These are phyloP conservation scores for Yarrowia sp. DNA, from an alignment of 805 yeast genomes.

Conservation along the genomic window DNA sequence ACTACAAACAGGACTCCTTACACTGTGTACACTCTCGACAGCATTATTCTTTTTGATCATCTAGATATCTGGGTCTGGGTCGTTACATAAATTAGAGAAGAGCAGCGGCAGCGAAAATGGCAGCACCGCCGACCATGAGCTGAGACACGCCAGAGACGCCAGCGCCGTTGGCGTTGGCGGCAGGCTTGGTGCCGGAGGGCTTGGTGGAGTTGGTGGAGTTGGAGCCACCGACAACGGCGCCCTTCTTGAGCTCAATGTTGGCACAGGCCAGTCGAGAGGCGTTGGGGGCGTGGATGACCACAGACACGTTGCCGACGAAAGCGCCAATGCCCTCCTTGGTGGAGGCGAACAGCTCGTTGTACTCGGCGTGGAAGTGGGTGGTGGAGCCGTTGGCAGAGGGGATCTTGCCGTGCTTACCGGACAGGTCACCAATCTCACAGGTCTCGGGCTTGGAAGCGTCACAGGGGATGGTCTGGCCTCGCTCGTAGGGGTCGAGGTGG, in stretches of 20 bases:
- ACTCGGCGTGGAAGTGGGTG: conserved; percentile 57
- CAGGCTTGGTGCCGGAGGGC: conserved; percentile 4
- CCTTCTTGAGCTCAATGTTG: conserved; percentile 52
- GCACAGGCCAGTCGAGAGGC: conserved; percentile 69
- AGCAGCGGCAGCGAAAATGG: conserved; percentile 36
- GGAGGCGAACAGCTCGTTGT: conserved; percentile 70
- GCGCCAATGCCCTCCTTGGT: conserved; percentile 62
- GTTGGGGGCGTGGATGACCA: conserved; percentile 63
- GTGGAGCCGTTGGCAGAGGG: conserved; percentile 56
- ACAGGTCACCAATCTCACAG: conserved; percentile 77
- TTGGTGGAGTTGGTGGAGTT: conserved; percentile 33
- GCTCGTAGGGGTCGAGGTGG: conserved; percentile 70
- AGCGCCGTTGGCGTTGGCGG: conserved; percentile 32
- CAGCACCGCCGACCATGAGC: conserved; percentile 27
- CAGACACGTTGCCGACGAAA: conserved; percentile 55
- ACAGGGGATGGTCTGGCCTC: conserved; percentile 58
- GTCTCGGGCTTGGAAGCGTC: conserved; percentile 60
- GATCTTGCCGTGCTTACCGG: conserved; percentile 79
- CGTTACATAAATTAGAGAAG: conserved; percentile 35
- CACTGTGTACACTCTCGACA: background rate
- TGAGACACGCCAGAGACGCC: conserved; percentile 30
- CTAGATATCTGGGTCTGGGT: conserved; percentile 9
- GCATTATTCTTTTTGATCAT: background rate
- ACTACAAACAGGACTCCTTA: too few relatives aligned
- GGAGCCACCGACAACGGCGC: conserved; percentile 3